Base-by-base conservation (phyloP, 148 eudicot genomes). In the Rhododendron ferrugineum region DNA sequence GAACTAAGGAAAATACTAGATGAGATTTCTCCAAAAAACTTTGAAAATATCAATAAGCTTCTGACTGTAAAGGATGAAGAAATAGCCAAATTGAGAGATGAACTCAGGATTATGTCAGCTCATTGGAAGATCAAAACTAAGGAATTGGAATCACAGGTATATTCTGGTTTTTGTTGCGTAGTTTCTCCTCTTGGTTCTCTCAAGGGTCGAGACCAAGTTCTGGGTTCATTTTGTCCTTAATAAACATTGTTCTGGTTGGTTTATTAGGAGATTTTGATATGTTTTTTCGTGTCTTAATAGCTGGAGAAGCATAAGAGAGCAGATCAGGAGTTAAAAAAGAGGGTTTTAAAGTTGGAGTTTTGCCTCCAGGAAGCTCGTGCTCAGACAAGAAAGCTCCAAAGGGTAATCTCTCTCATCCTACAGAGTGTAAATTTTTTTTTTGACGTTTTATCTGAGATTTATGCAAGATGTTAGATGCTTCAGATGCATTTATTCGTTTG, bases 301-400 rank as follows among this genome's bases (percentile, higher is more conserved):
- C 54, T 96, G 83, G 99, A 95, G 88, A 96, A 94, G 89, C 96
- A 94, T 70, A 87, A 90, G 84, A 95, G 92, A 90, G 90, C 92
- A 37, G 96, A 96, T 90, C 97, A 94, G 88, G 98, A 96, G 86
- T 84, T 96, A 82, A 96, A 95, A 87, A 96, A 96, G 88, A 96
- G 94, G 85, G 98, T 96, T 56, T 81, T 96, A 84, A 96, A 95
- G 90, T 87, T 96, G 90, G 99, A 96, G 84, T 95, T 96, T 84
- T 95, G 99, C 87, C 98, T 96, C 70, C 98, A 96, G 82, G 99
- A 96, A 86, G 96, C 99, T 89, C 97, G 98, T 32, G 89, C 97
- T 82, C 99, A 96, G 85, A 96, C 98, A 80, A 91, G 98, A 86
- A 96, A 93, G 89, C 98, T 96, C 83, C 96, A 95, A 89, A 92